Conservation (phyloP, 768 basidiomycete species). For the Panellus pusillus region DNA sequence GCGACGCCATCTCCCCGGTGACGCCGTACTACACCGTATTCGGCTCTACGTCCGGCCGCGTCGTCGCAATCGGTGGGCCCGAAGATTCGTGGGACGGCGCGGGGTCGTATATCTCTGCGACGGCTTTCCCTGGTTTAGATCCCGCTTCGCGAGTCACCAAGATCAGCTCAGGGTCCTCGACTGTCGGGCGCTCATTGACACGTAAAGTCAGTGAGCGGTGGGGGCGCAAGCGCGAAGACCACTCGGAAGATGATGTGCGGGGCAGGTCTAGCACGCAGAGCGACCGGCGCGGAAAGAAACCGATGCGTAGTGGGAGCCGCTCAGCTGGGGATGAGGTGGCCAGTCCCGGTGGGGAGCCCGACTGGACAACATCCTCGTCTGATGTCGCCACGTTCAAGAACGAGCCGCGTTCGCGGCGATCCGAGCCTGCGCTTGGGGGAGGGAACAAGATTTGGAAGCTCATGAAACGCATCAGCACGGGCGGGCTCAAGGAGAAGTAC, state of each 20-base stretch:
- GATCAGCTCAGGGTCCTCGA: slow-evolving; percentile 8
- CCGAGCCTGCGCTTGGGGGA: slow-evolving; percentile 25
- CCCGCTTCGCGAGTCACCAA: slow-evolving; percentile 10
- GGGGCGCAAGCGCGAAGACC: slow-evolving; percentile 16
- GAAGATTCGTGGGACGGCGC: slow-evolving; percentile 37
- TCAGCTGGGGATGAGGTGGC: neutral
- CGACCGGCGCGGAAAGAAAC: slow-evolving; percentile 8
- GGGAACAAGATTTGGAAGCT: slow-evolving; percentile 62
- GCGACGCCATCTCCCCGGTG: slow-evolving; percentile 14
- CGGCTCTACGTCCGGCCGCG: slow-evolving; percentile 44
- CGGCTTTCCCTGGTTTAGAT: slow-evolving; percentile 21
- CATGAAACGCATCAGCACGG: slow-evolving; percentile 69
- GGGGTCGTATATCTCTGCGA: slow-evolving; percentile 18
- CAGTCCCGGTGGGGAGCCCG: slow-evolving; percentile 1
- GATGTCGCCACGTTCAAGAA: slow-evolving; percentile 7
- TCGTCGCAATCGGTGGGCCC: slow-evolving; percentile 44
- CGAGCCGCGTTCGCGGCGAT: slow-evolving; percentile 23
- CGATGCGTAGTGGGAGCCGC: slow-evolving; percentile 9
- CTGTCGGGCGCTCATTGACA: slow-evolving; percentile 16
- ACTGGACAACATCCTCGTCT: slow-evolving; percentile 7
- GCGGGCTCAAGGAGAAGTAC: slow-evolving; percentile 61
- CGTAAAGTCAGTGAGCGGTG: slow-evolving; percentile 22
- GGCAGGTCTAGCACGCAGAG: slow-evolving; percentile 7
- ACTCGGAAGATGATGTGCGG: slow-evolving; percentile 17
- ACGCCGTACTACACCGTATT: slow-evolving; percentile 61